Base-by-base conservation (phyloP, 2,329 filamentous ascomycete genomes). In the Fusarium globosum region DNA sequence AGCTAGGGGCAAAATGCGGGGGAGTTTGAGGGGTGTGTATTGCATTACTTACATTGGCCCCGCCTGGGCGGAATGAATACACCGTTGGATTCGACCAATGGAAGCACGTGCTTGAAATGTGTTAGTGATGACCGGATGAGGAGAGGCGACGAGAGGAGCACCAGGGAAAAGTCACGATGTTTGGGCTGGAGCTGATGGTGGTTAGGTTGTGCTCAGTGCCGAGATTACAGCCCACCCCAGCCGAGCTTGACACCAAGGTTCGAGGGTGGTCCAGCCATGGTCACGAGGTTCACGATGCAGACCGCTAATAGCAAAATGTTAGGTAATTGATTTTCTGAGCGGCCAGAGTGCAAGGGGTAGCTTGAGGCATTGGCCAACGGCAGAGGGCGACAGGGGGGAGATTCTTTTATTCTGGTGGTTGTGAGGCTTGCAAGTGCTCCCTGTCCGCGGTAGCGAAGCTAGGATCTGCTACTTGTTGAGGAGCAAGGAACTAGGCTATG, bases 291-390 rank as follows among this genome's bases (percentile, higher is more conserved):
- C 45, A 57, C 33, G 33, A 68, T 49, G 38, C 51, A 66, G 71
- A 66, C 72, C 74, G 70, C 75, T 76, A 76, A 66, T 58, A 69
- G 71, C 64, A 74, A 78, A 77, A 52, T 23, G 57, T 78, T 77
- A 77, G 67, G 71, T 77, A 77, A 77, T 71, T 70, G 52, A 63
- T 64, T 58, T 58, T 63, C 45, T 55, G 61, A 69, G 61, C 67
- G 69, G 41, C 56, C 36, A 26, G 46, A 68, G 39, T 28, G 51
- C 69, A 74, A 73, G 67, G 71, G 71, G 71, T 49, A 68, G 67
- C 57, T 61, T n/a, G 43, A 55, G 53, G 69, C 59, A 73, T 74
- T 74, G 71, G 57, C 58, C 69, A 74, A 75, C 65, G 56, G 51
- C 42, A 73, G 23, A 51, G 61, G 64, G 39, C 41, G 35, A 41